Evolutionary conservation across 805 yeast species (phyloP).

Genomic region (Schwanniomyces yamadae): DNA sequence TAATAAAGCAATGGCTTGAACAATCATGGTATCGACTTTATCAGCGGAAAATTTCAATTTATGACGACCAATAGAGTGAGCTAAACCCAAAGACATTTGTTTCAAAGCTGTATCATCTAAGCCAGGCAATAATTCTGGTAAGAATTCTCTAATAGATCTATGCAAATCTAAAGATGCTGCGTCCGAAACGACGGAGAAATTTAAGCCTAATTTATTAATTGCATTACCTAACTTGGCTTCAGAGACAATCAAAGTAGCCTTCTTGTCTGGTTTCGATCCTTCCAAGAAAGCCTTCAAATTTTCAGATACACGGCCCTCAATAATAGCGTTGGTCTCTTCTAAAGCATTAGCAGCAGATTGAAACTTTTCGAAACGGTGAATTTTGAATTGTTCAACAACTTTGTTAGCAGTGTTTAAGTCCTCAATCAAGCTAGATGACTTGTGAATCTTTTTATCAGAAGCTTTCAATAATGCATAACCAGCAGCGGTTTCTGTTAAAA

Average conservation of each 20-base stretch:
- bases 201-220: constrained; percentile 88
- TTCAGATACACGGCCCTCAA: constrained; percentile 91
- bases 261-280: constrained; percentile 75
- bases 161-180: constrained; percentile 92
- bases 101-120: constrained; percentile 77
- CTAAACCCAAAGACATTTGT: constrained; percentile 97
- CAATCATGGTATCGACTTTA: constrained; percentile 98
- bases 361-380: constrained; percentile 94
- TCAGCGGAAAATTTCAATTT: constrained; percentile 97
- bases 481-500: constrained; percentile 96
- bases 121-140: constrained; percentile 94
- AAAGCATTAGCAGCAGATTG: constrained; percentile 92
- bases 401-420: constrained; percentile 82
- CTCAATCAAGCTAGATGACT: constrained; percentile 67
- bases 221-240: constrained; percentile 96
- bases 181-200: constrained; percentile 87
- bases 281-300: constrained; percentile 76
- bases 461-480: constrained; percentile 98
- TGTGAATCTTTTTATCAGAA: constrained; percentile 94
- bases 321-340: constrained; percentile 88
- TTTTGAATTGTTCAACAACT: constrained; percentile 86
- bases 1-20: constrained; percentile 95
- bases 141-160: constrained; percentile 92
- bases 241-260: constrained; percentile 83
- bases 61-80: constrained; percentile 98